Conservation (phyloP, 2,329 filamentous ascomycete species). For the Elsinoe australis region DNA sequence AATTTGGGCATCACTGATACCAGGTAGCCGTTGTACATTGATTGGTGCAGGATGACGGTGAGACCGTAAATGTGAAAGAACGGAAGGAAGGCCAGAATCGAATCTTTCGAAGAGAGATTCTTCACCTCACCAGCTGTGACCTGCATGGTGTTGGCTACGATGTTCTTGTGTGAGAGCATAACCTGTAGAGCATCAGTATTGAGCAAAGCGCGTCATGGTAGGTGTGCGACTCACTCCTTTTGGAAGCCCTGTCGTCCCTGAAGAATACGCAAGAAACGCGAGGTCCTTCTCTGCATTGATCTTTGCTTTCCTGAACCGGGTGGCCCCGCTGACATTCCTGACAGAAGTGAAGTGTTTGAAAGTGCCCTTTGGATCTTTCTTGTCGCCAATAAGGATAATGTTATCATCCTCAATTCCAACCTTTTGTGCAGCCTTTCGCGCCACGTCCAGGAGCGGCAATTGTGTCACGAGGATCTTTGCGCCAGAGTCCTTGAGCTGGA, state of each 20-base stretch:
- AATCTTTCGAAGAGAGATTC: slow-evolving; percentile 57
- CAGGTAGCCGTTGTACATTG: slow-evolving; percentile 57
- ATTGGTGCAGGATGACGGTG: slow-evolving; percentile 62
- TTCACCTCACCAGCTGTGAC: slow-evolving; percentile 31
- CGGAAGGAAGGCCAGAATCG: slow-evolving; percentile 69
- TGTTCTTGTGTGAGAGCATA: slow-evolving; percentile 67
- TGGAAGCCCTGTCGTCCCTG: slow-evolving; percentile 81
- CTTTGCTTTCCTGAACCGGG: slow-evolving; percentile 52
- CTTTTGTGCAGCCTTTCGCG: slow-evolving; percentile 58
- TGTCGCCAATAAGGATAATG: slow-evolving; percentile 69
- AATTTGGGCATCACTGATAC: slow-evolving; percentile 71
- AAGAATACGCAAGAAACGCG: slow-evolving; percentile 80
- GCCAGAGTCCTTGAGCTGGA: slow-evolving; percentile 71
- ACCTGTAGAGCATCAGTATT: background rate
- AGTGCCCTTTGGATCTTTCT: slow-evolving; percentile 49
- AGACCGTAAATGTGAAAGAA: slow-evolving; percentile 92
- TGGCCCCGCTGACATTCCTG: slow-evolving; percentile 53
- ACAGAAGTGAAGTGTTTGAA: slow-evolving; percentile 68
- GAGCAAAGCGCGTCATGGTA: background rate
- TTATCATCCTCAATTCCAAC: slow-evolving; percentile 63
- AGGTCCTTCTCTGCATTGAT: slow-evolving; percentile 64
- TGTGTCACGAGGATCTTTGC: slow-evolving; percentile 73
- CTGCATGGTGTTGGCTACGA: slow-evolving; percentile 56
- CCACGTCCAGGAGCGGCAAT: slow-evolving; percentile 54
- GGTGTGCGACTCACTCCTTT: slow-evolving; percentile 68